phyloP scores from a whole-genome alignment of 1,284 basidiomycete species.

The Ustilago nuda region DNA sequence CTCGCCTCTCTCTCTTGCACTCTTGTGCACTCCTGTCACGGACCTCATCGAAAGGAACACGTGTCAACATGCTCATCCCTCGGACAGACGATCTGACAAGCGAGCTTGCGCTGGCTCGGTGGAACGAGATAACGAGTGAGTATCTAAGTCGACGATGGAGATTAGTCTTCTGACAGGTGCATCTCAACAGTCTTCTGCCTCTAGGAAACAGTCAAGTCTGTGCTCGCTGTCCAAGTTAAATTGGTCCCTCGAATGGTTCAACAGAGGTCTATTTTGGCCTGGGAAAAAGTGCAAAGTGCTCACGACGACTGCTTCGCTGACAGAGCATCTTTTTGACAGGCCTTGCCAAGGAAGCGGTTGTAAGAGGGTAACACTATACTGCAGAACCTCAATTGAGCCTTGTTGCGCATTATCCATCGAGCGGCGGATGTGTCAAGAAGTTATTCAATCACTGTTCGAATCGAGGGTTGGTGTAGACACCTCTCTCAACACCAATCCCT shows the following conservation, averaged over 20 bases:
- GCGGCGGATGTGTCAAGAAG: neutral
- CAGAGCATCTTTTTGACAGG: neutral
- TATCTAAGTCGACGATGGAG: slow-evolving; percentile 3
- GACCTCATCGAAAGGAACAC: neutral
- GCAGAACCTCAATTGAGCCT: neutral
- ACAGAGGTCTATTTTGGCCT: neutral
- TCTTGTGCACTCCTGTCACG: neutral
- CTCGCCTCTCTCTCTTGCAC: neutral
- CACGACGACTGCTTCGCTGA: neutral
- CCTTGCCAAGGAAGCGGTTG: neutral
- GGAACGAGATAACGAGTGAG: neutral
- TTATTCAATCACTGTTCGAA: neutral
- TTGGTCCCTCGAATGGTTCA: neutral
- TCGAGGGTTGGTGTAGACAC: slow-evolving; percentile 1
- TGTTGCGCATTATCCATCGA: neutral
- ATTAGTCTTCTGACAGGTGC: neutral
- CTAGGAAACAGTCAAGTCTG: neutral
- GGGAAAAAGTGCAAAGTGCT: neutral
- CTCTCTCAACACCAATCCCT: slow-evolving; percentile 8
- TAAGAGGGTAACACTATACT: neutral
- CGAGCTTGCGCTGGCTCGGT: neutral
- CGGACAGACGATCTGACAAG: neutral
- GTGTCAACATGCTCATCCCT: neutral
- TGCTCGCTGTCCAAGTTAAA: neutral
- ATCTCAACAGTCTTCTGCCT: neutral